Evolutionary conservation across 1,284 basidiomycete genomes (phyloP), one percentile per base, ranked within the genome.

Genomic region (Leccinum pachyderme): DNA sequence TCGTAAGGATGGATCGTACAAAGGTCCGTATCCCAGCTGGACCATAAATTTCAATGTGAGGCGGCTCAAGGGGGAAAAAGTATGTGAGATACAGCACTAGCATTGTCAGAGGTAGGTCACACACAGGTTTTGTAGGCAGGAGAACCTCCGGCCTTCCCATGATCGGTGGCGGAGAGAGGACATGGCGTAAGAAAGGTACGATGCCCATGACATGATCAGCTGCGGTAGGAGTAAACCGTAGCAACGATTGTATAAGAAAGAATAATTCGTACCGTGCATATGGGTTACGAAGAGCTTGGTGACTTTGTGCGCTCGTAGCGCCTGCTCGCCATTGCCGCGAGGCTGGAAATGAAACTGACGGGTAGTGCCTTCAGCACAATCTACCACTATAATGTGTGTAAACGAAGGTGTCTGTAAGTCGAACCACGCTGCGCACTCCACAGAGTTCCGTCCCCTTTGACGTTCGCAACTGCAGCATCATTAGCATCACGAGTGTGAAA

Each of bases 251-350:
- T 41, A 18, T 24, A 18, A 55, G 72, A 56, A 60, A 83, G 18
- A 5, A 6, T 3, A 0, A 9, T 47, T 8, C 51, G 57, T 29
- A 67, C 90, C 83, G 66, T 96, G 94, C 84, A 95, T 87, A 65
- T 95, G 94, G 0, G 94, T 95, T 53, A 95, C 79, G 72, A 95
- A 94, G 37, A 95, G 83, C 62, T 87, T 89, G 12, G 75, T 75
- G 43, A 95, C 78, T 55, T 78, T 83, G 35, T 73, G 74, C 45
- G 83, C 72, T 58, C 79, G 81, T 44, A 87, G 59, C 31, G 68
- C 55, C 25, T 67, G 66, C 28, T 61, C 54, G 15, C 68, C 68
- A 15, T 63, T 59, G 15, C 61, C 62, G 4, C 70, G 64, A 35
- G 75, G 68, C 67, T 80, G 73, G 59, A 77, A 63, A 61, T 75